phyloP scores from a whole-genome alignment of 208 protist species.

The Trypanosomatidae sp. region DNA sequence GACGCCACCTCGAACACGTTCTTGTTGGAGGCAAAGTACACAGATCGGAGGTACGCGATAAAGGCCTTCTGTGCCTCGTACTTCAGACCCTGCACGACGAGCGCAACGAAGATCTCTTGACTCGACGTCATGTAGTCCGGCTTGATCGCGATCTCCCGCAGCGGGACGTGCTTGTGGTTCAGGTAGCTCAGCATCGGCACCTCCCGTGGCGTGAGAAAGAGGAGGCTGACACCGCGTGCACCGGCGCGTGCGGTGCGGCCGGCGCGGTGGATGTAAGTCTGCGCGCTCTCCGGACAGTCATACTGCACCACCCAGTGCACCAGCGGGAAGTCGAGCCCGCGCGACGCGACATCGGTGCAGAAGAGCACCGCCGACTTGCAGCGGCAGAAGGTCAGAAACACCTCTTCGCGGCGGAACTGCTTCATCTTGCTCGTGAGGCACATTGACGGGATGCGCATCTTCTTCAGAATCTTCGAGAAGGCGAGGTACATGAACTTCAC shows the following conservation, averaged over 20 bases:
- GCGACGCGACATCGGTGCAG: conserved; percentile 98
- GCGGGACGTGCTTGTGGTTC: conserved; percentile 75
- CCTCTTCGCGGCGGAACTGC: conserved; percentile 91
- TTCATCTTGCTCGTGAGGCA: conserved; percentile 95
- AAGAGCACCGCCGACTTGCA: conserved; percentile 94
- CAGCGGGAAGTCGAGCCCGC: conserved; percentile 97
- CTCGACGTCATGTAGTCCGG: conserved; percentile 66
- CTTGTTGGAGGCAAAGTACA: conserved; percentile 96
- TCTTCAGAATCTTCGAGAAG: conserved; percentile 89
- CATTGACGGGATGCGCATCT: conserved; percentile 92
- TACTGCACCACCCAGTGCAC: conserved; percentile 99
- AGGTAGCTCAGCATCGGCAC: conserved; percentile 92
- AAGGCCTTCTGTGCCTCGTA: conserved; percentile 98
- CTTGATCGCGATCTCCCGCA: conserved; percentile 87
- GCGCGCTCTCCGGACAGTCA: conserved; percentile 97
- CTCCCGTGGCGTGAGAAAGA: conserved; percentile 98
- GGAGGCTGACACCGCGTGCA: conserved; percentile 92
- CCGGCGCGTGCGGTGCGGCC: conserved; percentile 96
- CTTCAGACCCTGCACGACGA: conserved; percentile 96
- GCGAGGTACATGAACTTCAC: conserved; percentile 94
- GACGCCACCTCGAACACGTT: conserved; percentile 94
- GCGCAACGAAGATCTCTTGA: conserved; percentile 88
- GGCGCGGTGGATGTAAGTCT: conserved; percentile 99
- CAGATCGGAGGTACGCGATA: conserved; percentile 96
- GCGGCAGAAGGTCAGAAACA: conserved; percentile 89